Evolutionary conservation across 345 rosid species (phyloP), one percentile per base, ranked within the genome.

Genomic region (Populus ilicifolia): DNA sequence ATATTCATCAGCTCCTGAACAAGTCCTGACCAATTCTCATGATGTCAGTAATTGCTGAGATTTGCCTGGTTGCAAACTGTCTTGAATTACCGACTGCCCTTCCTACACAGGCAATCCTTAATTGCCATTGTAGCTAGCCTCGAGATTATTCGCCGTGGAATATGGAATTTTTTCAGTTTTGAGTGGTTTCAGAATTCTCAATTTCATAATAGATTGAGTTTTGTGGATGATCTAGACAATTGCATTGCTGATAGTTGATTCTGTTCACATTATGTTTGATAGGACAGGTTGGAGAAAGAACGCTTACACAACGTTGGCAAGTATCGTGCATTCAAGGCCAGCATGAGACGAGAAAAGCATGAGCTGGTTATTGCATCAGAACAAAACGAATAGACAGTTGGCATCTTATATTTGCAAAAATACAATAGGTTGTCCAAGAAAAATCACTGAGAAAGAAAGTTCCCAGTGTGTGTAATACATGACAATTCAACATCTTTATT

Each of bases 281-380:
- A 46, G 36, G 2, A 0, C 74, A 83, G 86, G 71, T 44, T 83
- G 72, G 82, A 83, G 39, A 80, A 77, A 35, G 86, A 83, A 71
- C 82, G 78, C 48, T 61, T 80, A 72, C 74, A 78, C 72, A 83
- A 83, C 73, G 81, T 83, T n/a, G 82, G 86, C 7, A 80, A 80
- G 62, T 80, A 52, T 25, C 81, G 84, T 0, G 86, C 86, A 16
- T 83, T 83, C 68, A 83, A 80, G 44, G 77, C 86, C 29, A 56
- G 77, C 25, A 80, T 85, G 33, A 87, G 85, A 35, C 86, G 82
- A 2, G 89, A 87, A 48, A 80, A 73, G 25, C 83, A 84, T 29
- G 83, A 41, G 20, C 67, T 44, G 50, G 14, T 44, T 12, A 13
- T 44, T 44, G 50, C 50, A 44, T 44, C 50, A 13, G 50, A 44